Percentiles rank a stretch among this genome's conserved stretches.
These are phyloP conservation scores for Venturiaceae sp. DNA, from an alignment of 2,329 filamentous ascomycete species.

Conservation along the genomic window DNA sequence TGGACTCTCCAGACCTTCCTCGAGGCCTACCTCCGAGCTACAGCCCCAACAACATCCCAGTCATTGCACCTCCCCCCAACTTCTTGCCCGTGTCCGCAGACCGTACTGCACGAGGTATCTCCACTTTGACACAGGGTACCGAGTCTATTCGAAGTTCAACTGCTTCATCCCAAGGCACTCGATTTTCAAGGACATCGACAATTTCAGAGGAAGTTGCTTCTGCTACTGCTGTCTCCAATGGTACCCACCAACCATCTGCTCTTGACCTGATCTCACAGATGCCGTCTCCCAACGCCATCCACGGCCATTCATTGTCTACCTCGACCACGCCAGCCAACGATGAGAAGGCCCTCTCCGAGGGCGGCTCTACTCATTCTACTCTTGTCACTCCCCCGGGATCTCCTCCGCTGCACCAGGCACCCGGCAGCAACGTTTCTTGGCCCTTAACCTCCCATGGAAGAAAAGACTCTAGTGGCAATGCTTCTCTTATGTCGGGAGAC, in stretches of 20 bases:
- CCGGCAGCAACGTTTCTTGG: neutral
- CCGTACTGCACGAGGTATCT: neutral
- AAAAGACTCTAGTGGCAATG: neutral
- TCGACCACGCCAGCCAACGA: neutral
- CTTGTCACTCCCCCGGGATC: neutral
- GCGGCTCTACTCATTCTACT: neutral
- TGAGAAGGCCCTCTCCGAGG: neutral
- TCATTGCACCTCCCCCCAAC: slow-evolving; percentile 1
- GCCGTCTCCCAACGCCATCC: neutral
- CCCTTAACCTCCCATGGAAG: neutral
- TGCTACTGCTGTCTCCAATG: neutral
- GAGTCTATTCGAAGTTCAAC: neutral
- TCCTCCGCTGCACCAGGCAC: neutral
- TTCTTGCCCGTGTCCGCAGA: neutral
- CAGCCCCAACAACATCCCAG: neutral
- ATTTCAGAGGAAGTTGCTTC: neutral
- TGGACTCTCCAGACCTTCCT: neutral
- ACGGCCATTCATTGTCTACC: neutral
- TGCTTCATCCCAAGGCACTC: neutral
- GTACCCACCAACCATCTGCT: neutral
- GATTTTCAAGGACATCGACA: neutral
- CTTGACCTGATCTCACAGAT: neutral
- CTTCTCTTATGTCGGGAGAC: neutral
- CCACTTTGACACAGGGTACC: neutral
- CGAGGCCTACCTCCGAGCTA: neutral